Conservation (phyloP, 371 early-diverging fungal genomes). For the Mucor plumbeus region DNA sequence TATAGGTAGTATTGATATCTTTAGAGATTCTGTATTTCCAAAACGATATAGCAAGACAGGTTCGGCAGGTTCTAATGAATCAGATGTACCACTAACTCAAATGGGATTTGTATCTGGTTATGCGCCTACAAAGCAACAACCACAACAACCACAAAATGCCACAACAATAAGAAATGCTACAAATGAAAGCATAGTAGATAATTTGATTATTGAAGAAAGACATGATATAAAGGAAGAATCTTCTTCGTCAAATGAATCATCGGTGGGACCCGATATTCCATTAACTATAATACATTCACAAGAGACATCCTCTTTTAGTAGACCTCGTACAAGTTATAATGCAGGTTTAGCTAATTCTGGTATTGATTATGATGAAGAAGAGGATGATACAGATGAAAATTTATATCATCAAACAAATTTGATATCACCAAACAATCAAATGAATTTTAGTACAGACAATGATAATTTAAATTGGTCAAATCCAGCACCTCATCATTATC, state of each 20-base stretch:
- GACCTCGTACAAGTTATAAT: conserved; percentile 19
- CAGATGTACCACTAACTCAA: conserved; percentile 39
- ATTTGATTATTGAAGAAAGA: background rate
- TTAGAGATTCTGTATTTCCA: conserved; percentile 12
- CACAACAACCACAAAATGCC: background rate
- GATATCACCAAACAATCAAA: background rate
- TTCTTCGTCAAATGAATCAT: background rate
- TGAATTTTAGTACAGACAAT: background rate
- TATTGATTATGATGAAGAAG: conserved; percentile 7
- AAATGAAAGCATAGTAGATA: background rate
- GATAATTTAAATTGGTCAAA: conserved; percentile 13
- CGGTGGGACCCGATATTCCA: conserved; percentile 24
- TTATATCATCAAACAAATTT: conserved; percentile 4
- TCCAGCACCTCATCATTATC: conserved; percentile 22
- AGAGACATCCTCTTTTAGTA: conserved; percentile 1
- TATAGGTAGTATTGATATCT: conserved; percentile 19
- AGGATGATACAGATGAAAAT: conserved; percentile 3
- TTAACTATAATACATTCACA: conserved; percentile 1
- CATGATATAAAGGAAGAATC: background rate
- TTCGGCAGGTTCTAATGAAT: conserved; percentile 41
- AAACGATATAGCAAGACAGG: conserved; percentile 28
- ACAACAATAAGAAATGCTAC: background rate
- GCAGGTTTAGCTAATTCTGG: conserved; percentile 13
- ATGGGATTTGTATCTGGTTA: conserved; percentile 3
- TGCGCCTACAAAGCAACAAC: background rate